These are phyloP conservation scores for Tetradesmus obliquus DNA, from an alignment of 139 green algal species.

Conservation along the genomic window DNA sequence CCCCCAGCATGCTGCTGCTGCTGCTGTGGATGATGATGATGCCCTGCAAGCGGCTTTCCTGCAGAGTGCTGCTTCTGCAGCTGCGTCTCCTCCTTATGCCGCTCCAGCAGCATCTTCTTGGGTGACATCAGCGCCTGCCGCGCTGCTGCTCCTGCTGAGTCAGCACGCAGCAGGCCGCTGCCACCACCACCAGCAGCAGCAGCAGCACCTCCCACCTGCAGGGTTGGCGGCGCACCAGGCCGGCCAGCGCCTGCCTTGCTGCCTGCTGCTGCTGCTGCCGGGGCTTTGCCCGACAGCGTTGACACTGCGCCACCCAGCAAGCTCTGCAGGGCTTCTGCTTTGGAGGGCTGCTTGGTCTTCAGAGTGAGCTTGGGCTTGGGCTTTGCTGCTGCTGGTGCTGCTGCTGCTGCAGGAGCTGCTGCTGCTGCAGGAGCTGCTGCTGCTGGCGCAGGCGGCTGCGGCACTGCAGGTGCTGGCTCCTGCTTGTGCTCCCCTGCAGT, in stretches of 20 bases:
- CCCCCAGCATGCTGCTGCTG: not conserved
- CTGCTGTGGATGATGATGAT: not conserved
- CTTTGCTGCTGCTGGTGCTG: not conserved
- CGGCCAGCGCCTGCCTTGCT: slow-evolving; percentile 17
- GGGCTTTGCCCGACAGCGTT: not conserved
- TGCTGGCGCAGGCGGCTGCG: not conserved
- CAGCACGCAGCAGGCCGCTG: not conserved
- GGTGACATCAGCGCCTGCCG: not conserved
- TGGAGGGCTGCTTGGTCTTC: slow-evolving; percentile 17
- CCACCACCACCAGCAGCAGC: not conserved
- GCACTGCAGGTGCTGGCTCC: not conserved
- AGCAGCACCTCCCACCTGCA: not conserved
- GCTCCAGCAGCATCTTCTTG: slow-evolving; percentile 43
- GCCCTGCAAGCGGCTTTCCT: not conserved
- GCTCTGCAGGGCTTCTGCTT: slow-evolving; percentile 5
- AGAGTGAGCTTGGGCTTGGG: slow-evolving; percentile 3
- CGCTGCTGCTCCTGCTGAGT: not conserved
- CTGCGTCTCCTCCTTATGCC: slow-evolving; percentile 34
- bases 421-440: not conserved
- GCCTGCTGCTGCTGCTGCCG: not conserved
- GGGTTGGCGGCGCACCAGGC: not conserved
- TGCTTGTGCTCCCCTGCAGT: not conserved
- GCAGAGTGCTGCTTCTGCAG: slow-evolving; percentile 25
- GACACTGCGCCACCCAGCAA: slow-evolving; percentile 7
- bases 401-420: not conserved